Percentiles rank a stretch among this genome's conserved stretches.
Evolutionary conservation across 75 land plant species (phyloP).

Genomic region (Sequoia sempervirens): DNA sequence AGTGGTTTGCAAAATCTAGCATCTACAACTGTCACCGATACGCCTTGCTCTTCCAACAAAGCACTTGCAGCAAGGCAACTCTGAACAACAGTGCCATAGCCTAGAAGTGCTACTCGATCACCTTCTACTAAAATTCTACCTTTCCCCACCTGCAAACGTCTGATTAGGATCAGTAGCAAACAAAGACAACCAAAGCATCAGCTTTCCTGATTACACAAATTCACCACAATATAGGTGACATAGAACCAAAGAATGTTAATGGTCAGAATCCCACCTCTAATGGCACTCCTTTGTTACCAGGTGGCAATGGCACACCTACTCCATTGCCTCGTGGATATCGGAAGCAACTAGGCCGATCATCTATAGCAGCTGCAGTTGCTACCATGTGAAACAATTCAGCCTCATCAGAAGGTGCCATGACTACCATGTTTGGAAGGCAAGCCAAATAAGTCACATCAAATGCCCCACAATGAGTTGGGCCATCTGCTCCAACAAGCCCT

Average conservation of each 20-base stretch:
- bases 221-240: neutral
- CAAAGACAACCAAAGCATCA: neutral
- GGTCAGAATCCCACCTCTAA: conserved; percentile 53
- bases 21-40: conserved; percentile 75
- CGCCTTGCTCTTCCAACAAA: conserved; percentile 48
- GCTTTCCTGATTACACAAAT: neutral
- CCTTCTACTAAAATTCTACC: conserved; percentile 79
- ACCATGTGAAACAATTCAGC: conserved; percentile 97
- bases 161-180: neutral
- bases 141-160: conserved; percentile 60
- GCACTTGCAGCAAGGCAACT: conserved; percentile 75
- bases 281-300: conserved; percentile 87
- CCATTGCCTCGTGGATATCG: conserved; percentile 93
- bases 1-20: conserved; percentile 95
- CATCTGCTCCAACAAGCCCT: conserved; percentile 94
- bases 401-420: conserved; percentile 96
- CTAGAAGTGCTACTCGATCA: conserved; percentile 79
- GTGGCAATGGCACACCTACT: conserved; percentile 65
- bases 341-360: conserved; percentile 91
- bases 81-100: conserved; percentile 89
- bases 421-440: conserved; percentile 95
- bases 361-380: conserved; percentile 92
- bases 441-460: conserved; percentile 97
- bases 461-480: conserved; percentile 91
- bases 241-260: neutral